Evolutionary conservation across 176 grass and related monocot species (phyloP), one percentile per base, ranked within the genome.

Genomic region (Dendrocalamus sinicus): DNA sequence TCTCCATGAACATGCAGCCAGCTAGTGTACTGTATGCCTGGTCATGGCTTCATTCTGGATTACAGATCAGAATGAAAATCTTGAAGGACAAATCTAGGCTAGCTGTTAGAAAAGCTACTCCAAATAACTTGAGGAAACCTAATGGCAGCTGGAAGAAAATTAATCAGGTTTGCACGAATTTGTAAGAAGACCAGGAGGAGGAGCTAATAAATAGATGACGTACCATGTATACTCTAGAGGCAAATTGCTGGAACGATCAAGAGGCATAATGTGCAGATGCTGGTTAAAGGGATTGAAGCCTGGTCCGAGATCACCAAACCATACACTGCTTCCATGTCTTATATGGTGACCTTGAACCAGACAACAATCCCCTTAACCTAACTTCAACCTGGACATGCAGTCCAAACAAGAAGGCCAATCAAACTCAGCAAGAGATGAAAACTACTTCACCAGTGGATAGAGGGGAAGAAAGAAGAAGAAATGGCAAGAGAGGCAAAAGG

Each of bases 201-300:
- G 37, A 47, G 24, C 20, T 65, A 9, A 43, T 65, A 9, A 43
- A 19, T 6, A 69, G 37, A 77, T 59, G 15, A 3, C 55, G 11
- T 83, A 83, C 69, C 81, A 74, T 64, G n/a, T 14, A 9, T 69
- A 85, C 16, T 4, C 63, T 9, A 72, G 13, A 66, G 68, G 11
- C 53, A 47, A 62, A 48, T 57, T 7, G 68, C 41, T 62, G 53
- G 54, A 83, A 50, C 40, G 39, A 26, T 20, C 46, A 32, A 45
- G 73, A 85, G 16, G 60, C 5, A 12, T 30, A 17, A 19, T 9
- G 16, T 54, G 83, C 63, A 47, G 83, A 46, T 58, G 73, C 16
- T 85, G 83, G 83, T 70, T 85, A 68, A 85, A 85, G 83, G 83
- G 83, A 85, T 85, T 85, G 83, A 85, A 85, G 83, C 83, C 83